Conservation (phyloP, 2,329 filamentous ascomycete species). For the Fusarium coicis region DNA sequence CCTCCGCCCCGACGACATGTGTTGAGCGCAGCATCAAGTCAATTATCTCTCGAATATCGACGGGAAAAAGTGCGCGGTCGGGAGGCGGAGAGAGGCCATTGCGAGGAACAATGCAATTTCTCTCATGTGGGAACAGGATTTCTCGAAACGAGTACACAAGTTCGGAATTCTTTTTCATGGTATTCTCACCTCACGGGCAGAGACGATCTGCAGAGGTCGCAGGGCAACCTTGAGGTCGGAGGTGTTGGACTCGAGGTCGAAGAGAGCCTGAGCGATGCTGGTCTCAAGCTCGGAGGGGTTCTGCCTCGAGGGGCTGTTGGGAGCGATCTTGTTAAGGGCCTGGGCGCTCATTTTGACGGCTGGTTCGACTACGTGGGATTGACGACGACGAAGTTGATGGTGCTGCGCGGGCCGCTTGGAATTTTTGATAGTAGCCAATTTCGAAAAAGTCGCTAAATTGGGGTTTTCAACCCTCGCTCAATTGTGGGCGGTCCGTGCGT, state of each 20-base stretch:
- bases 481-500: constrained; percentile 26
- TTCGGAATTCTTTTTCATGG: constrained; percentile 38
- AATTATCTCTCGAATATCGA: constrained; percentile 37
- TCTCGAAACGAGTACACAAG: constrained; percentile 25
- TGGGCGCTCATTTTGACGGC: constrained; percentile 71
- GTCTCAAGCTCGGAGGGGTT: constrained; percentile 98
- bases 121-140: constrained; percentile 57
- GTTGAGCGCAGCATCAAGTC: constrained; percentile 23
- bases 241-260: constrained; percentile 99
- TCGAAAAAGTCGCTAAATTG: constrained; percentile 52
- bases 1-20: constrained; percentile 43
- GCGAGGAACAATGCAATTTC: constrained; percentile 45
- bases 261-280: constrained; percentile 95
- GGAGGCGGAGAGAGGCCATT: constrained; percentile 47
- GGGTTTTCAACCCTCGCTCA: constrained; percentile 53
- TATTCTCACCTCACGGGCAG: constrained; percentile 96
- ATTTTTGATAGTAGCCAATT: constrained; percentile 46
- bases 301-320: constrained; percentile 95
- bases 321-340: constrained; percentile 97
- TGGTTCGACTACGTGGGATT: constrained; percentile 50
- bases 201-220: constrained; percentile 98
- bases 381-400: constrained; percentile 43
- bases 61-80: constrained; percentile 30
- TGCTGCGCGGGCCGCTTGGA: constrained; percentile 38
- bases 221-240: constrained; percentile 96